A percentile compares a stretch with the other conserved stretches of the same genome.
Conservation (phyloP, 1,139 yeast genomes). For the Hyphopichia khmerensis region DNA sequence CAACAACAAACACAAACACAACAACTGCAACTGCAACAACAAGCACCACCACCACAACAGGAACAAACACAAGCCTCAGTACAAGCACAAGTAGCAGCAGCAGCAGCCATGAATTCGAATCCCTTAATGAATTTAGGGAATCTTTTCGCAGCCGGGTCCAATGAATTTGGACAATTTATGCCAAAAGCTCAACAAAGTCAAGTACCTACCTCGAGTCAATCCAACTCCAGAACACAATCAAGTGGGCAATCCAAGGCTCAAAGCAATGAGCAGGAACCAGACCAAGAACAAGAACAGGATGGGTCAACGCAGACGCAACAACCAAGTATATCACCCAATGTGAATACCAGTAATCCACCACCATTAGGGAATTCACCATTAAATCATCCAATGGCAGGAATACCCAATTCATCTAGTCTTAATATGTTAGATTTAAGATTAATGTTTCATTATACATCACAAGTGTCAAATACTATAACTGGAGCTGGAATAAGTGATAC, state of each 20-base stretch:
- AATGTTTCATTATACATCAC: constrained; percentile 84
- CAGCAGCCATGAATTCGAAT: constrained; percentile 2
- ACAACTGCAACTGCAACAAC: constrained; percentile 15
- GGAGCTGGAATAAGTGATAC: constrained; percentile 89
- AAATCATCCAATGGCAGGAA: constrained; percentile 16
- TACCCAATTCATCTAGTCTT: constrained; percentile 27
- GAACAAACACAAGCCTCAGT: constrained; percentile 2
- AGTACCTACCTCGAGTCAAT: too few species aligned
- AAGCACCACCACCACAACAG: constrained; percentile 14
- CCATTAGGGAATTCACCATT: constrained; percentile 7
- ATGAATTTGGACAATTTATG: neutral
- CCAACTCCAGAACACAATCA: too few species aligned
- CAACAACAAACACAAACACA: constrained; percentile 6
- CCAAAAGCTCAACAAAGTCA: constrained; percentile 8
- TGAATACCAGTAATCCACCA: constrained; percentile 14
- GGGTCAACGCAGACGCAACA: too few species aligned
- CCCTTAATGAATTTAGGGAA: constrained; percentile 2
- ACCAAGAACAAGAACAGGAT: constrained; percentile 6
- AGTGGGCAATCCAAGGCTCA: too few species aligned
- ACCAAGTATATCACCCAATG: constrained; percentile 32
- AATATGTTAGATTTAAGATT: constrained; percentile 77
- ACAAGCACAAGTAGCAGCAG: constrained; percentile 2
- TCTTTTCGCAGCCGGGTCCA: neutral
- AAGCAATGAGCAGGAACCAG: constrained; percentile 13
- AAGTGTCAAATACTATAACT: constrained; percentile 83